Evolutionary conservation across 306 rosid species (phyloP).

Genomic region (Rubus parviflorus): DNA sequence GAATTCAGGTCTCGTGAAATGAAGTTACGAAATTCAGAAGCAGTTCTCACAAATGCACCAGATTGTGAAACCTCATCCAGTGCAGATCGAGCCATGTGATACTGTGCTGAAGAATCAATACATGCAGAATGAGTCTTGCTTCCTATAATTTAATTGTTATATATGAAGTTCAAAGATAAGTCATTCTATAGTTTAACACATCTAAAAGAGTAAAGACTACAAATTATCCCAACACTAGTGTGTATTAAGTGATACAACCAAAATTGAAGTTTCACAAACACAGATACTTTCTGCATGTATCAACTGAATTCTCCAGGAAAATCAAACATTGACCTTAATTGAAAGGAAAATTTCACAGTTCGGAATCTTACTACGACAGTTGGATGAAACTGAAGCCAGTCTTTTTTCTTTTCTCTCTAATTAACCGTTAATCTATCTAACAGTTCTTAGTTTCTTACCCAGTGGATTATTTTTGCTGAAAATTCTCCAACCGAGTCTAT

Average conservation of each 20-base stretch:
- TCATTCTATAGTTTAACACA: neutral
- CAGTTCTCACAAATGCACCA: slow-evolving; percentile 83
- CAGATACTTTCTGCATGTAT: neutral
- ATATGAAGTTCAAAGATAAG: neutral
- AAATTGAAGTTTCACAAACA: neutral
- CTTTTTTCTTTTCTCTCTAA: neutral
- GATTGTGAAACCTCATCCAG: slow-evolving; percentile 68
- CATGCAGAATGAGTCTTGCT: neutral
- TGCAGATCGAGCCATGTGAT: slow-evolving; percentile 70
- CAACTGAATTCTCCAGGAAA: neutral
- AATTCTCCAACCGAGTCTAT: neutral
- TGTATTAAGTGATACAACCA: neutral
- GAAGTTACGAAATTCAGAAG: slow-evolving; percentile 68
- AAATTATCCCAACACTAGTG: neutral
- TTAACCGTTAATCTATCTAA: neutral
- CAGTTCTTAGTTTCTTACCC: slow-evolving; percentile 13
- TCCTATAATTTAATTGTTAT: neutral
- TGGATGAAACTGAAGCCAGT: neutral
- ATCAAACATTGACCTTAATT: neutral
- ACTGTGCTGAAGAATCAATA: slow-evolving; percentile 41
- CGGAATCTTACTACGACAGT: neutral
- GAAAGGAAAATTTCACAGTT: neutral
- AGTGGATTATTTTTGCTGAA: neutral
- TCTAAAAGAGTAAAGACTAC: neutral
- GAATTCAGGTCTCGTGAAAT: slow-evolving; percentile 58